Evolutionary conservation across 176 grass and related monocot species (phyloP), one percentile per base, ranked within the genome.

Genomic region (Metroxylon sagu): DNA sequence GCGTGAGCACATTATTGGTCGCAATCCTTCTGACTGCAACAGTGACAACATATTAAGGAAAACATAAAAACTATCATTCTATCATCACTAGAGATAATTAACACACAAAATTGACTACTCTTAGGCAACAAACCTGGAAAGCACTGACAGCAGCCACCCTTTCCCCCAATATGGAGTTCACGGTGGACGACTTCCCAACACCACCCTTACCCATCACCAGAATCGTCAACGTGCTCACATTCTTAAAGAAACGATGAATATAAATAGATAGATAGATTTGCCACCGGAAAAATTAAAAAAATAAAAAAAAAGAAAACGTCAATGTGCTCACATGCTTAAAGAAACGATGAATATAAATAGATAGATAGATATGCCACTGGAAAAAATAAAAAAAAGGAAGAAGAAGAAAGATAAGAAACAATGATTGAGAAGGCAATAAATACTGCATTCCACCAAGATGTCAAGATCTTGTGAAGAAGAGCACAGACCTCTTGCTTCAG

Each of bases 401-500:
- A 23, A 23, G 1, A 23, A 23, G 21, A 5, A 8, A 14, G 35
- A 49, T 1, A 43, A 2, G 7, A 43, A 35, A 43, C 35, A 43
- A 43, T 43, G 2, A 43, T 43, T 43, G 35, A 43, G 8, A 14
- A 43, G 35, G 35, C 7, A 43, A 43, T 43, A 14, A 10, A 12
- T 43, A 12, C 8, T 43, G 35, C 35, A 43, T 43, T 43, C 8
- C 35, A 10, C 2, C 35, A 14, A 43, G 8, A 43, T 43, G 8
- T 43, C 35, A 14, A 43, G 8, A 43, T 43, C 35, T 43, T 43
- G 35, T 43, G 35, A 43, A 43, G 35, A 43, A 43, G 35, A 43
- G 35, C 35, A 43, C 8, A 12, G 35, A 92, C 93, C 80, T 98
- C 81, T 67, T 79, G 74, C 76, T 87, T 87, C 49, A 87, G 65